phyloP scores from a whole-genome alignment of 2,329 filamentous ascomycete species.

The Neofusicoccum kwambonambiense region DNA sequence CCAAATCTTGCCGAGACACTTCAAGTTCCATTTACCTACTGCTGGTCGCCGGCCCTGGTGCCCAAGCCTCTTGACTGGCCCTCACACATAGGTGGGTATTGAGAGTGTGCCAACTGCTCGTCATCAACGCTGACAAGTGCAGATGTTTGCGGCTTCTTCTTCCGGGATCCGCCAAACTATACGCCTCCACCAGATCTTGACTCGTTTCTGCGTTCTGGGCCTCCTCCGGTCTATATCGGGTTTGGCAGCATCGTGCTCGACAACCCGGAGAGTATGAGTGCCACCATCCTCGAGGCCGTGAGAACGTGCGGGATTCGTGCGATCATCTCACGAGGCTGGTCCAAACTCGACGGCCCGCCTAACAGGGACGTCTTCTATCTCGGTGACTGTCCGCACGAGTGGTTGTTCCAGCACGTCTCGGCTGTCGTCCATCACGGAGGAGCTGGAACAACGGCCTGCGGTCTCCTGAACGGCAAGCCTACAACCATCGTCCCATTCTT shows the following conservation, averaged over 20 bases:
- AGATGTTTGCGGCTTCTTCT: constrained; percentile 48
- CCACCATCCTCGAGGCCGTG: constrained; percentile 50
- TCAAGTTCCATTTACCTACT: constrained; percentile 46
- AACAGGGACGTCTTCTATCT: constrained; percentile 50
- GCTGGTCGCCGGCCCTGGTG: constrained; percentile 45
- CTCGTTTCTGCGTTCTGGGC: constrained; percentile 47
- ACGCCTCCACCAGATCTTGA: constrained; percentile 41
- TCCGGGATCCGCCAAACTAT: constrained; percentile 38
- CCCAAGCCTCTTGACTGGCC: constrained; percentile 44
- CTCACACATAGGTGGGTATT: constrained; percentile 32
- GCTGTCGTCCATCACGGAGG: constrained; percentile 60
- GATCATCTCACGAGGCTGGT: constrained; percentile 57
- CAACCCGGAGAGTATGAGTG: constrained; percentile 46
- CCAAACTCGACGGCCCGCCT: constrained; percentile 37
- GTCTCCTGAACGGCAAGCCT: constrained; percentile 51
- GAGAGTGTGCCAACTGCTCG: too few species aligned
- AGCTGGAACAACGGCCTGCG: constrained; percentile 58
- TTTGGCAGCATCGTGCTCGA: constrained; percentile 59
- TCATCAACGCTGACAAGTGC: background rate
- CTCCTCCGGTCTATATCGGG: constrained; percentile 55
- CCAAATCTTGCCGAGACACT: constrained; percentile 38
- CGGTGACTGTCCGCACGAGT: constrained; percentile 56
- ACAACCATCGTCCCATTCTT: constrained; percentile 59
- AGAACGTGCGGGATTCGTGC: constrained; percentile 40
- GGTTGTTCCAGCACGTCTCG: constrained; percentile 57